These are phyloP conservation scores for Elongisporangium undulatum DNA, from an alignment of 352 stramenopile species.

Conservation along the genomic window DNA sequence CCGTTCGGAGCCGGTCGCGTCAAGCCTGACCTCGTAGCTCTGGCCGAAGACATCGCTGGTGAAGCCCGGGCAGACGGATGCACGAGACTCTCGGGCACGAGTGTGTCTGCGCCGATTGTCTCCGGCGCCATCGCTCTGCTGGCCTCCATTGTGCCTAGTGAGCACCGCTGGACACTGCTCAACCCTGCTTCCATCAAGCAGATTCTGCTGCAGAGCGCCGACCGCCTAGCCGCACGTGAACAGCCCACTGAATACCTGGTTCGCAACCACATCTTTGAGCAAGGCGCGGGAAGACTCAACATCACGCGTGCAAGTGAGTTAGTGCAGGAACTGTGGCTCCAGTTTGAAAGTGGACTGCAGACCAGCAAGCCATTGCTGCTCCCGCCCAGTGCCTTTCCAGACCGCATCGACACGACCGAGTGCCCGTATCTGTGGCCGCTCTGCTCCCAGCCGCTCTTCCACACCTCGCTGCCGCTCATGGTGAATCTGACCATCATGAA, in stretches of 20 bases:
- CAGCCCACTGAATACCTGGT: conserved; percentile 32
- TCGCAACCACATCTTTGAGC: conserved; percentile 83
- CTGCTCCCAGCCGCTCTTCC: conserved; percentile 76
- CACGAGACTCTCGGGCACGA: conserved; percentile 74
- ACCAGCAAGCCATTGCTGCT: conserved; percentile 1
- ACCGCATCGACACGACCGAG: conserved; percentile 62
- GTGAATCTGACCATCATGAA: conserved; percentile 87
- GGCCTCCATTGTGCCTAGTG: conserved; percentile 55
- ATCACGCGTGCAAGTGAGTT: conserved; percentile 48
- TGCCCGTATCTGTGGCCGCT: conserved; percentile 87
- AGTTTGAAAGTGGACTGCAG: conserved; percentile 16
- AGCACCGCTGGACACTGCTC: conserved; percentile 47
- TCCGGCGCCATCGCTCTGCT: conserved; percentile 72
- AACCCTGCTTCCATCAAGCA: conserved; percentile 73
- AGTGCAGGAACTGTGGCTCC: conserved; percentile 34
- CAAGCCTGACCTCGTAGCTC: conserved; percentile 81
- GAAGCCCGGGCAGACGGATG: conserved; percentile 45
- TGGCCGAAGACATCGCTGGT: conserved; percentile 63
- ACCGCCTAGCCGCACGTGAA: conserved; percentile 28
- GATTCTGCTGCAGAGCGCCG: conserved; percentile 52
- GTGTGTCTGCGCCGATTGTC: conserved; percentile 80
- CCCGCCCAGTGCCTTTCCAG: conserved; percentile 49
- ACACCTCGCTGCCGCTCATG: conserved; percentile 64
- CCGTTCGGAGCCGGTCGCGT: conserved; percentile 76
- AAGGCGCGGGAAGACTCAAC: conserved; percentile 75